Percentiles rank a stretch among this genome's conserved stretches.
These are phyloP conservation scores for Tuber calosporum DNA, from an alignment of 495 filamentous ascomycete species.

Conservation along the genomic window DNA sequence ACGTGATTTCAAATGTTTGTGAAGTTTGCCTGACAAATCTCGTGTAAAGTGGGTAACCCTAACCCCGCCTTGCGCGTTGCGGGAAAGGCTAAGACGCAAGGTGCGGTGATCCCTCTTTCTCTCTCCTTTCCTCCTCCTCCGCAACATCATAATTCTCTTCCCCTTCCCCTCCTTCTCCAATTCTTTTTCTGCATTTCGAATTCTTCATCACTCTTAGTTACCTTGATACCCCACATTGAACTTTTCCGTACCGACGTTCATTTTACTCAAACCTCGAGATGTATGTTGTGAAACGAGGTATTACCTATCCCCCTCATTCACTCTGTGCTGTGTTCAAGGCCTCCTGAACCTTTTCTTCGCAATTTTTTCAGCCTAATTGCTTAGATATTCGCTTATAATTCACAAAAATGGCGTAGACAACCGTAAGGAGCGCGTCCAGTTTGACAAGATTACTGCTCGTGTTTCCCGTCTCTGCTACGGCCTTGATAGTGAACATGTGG, in stretches of 20 bases:
- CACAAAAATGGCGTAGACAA: slow-evolving; percentile 57
- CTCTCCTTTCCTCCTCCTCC: slow-evolving; percentile 13
- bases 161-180: slow-evolving; percentile 10
- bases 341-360: neutral
- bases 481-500: slow-evolving; percentile 90
- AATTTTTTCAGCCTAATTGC: neutral
- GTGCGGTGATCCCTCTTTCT: slow-evolving; percentile 18
- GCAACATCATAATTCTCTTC: slow-evolving; percentile 11
- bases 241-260: neutral
- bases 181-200: slow-evolving; percentile 7
- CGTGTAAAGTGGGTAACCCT: slow-evolving; percentile 23
- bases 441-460: slow-evolving; percentile 99
- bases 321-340: neutral
- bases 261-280: slow-evolving; percentile 25
- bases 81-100: slow-evolving; percentile 24
- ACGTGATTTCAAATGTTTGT: neutral
- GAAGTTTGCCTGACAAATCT: slow-evolving; percentile 21
- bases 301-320: slow-evolving; percentile 2
- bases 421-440: slow-evolving; percentile 98
- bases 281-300: slow-evolving; percentile 43
- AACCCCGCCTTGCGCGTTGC: slow-evolving; percentile 29
- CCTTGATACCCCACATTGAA: slow-evolving; percentile 11
- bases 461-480: slow-evolving; percentile 96
- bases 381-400: neutral
- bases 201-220: slow-evolving; percentile 18